A percentile compares a stretch with the other conserved stretches of the same genome.
phyloP scores from a whole-genome alignment of 2,329 filamentous ascomycete genomes.

The Triangularia verruculosa region DNA sequence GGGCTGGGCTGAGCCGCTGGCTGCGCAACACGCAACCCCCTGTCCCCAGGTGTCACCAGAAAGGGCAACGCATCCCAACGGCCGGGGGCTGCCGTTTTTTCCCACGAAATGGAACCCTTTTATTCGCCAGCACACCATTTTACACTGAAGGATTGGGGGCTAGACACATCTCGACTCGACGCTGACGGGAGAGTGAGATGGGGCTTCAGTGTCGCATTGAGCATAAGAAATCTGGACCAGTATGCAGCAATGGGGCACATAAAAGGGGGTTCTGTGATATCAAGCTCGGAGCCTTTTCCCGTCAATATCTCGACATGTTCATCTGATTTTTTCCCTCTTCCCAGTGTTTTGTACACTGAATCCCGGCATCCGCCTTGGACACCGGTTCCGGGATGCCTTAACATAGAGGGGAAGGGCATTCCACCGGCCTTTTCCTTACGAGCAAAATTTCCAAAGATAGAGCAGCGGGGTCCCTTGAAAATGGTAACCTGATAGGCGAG shows the following conservation, averaged over 20 bases:
- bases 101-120: not conserved
- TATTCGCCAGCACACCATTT: not conserved
- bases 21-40: not conserved
- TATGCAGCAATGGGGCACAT: not conserved
- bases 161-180: not conserved
- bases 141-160: not conserved
- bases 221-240: not conserved
- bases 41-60: not conserved
- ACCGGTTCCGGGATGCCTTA: not conserved
- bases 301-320: not conserved
- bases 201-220: not conserved
- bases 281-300: not conserved
- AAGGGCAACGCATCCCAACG: not conserved
- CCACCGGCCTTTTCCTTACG: not conserved
- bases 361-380: not conserved
- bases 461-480: not conserved
- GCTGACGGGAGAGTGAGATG: not conserved
- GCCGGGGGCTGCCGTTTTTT: not conserved
- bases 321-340: not conserved
- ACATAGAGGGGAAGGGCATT: not conserved
- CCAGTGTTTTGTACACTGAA: not conserved
- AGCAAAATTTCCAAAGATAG: not conserved
- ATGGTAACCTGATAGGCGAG: not conserved
- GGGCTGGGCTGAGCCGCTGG: not conserved
- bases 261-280: not conserved